A percentile compares a stretch with the other conserved stretches of the same genome.
phyloP scores from a whole-genome alignment of 2,329 filamentous ascomycete species.

The Ambrosiella xylebori region DNA sequence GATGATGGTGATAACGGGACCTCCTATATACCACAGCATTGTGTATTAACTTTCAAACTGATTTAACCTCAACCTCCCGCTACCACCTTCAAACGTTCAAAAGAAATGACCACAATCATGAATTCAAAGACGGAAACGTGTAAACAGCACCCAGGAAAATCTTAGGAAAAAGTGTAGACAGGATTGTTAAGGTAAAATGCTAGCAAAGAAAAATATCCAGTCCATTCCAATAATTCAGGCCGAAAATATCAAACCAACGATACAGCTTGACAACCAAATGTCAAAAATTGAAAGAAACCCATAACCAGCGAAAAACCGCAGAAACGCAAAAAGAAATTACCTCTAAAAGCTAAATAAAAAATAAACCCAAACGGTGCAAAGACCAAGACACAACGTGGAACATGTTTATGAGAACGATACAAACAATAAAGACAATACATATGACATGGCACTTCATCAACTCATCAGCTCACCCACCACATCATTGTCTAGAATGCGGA shows the following conservation, averaged over 20 bases:
- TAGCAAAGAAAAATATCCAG: not conserved
- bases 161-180: not conserved
- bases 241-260: not conserved
- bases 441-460: slow-evolving; percentile 11
- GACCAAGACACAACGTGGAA: slow-evolving; percentile 2
- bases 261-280: not conserved
- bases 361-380: not conserved
- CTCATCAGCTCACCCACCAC: slow-evolving; percentile 3
- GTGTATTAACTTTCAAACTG: too few species aligned
- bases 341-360: not conserved
- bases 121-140: not conserved
- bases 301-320: not conserved
- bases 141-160: not conserved
- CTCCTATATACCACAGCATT: too few species aligned
- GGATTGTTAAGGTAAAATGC: not conserved
- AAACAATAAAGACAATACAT: slow-evolving; percentile 7
- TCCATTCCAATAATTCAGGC: not conserved
- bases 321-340: not conserved
- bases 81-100: not conserved
- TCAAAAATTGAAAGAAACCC: not conserved
- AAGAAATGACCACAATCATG: not conserved
- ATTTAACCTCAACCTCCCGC: too few species aligned
- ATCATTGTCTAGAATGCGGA: not conserved
- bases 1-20: too few species aligned
- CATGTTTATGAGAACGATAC: not conserved